Conservation (phyloP, 2,329 filamentous ascomycete species). For the Fusarium mexicanum region DNA sequence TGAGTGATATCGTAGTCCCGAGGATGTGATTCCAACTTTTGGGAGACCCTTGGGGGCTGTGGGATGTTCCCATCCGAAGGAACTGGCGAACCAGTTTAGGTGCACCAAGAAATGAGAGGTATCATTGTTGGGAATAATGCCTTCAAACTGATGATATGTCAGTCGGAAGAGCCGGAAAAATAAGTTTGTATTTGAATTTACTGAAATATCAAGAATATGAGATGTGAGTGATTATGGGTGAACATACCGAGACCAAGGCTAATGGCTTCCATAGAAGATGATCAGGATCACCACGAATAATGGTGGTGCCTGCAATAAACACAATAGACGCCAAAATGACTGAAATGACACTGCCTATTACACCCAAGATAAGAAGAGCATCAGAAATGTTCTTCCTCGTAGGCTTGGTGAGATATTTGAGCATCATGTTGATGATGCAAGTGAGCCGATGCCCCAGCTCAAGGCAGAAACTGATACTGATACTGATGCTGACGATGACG, state of each 20-base stretch:
- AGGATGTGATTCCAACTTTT: conserved; percentile 35
- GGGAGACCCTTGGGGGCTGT: conserved; percentile 36
- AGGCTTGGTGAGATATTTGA: conserved; percentile 22
- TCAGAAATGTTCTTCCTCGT: conserved; percentile 28
- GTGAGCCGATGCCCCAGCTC: conserved; percentile 15
- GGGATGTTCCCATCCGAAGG: conserved; percentile 43
- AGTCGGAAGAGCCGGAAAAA: background rate
- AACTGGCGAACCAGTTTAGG: conserved; percentile 40
- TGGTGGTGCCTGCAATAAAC: conserved; percentile 38
- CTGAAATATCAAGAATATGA: background rate
- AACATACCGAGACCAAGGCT: conserved; percentile 41
- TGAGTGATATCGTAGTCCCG: conserved; percentile 22
- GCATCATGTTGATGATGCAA: conserved; percentile 19
- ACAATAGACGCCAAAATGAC: conserved; percentile 30
- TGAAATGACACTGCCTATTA: conserved; percentile 37
- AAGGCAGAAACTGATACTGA: background rate
- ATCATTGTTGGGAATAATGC: conserved; percentile 41
- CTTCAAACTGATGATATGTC: conserved; percentile 37
- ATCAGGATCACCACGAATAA: conserved; percentile 21
- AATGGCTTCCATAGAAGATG: conserved; percentile 37
- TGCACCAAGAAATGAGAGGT: conserved; percentile 40
- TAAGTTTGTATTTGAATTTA: background rate
- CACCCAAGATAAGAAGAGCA: conserved; percentile 29
- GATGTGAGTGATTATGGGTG: background rate
- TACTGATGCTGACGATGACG: conserved; percentile 9